Conservation (phyloP, 83 land plant genomes). For the Diphasiastrum complanatum region DNA sequence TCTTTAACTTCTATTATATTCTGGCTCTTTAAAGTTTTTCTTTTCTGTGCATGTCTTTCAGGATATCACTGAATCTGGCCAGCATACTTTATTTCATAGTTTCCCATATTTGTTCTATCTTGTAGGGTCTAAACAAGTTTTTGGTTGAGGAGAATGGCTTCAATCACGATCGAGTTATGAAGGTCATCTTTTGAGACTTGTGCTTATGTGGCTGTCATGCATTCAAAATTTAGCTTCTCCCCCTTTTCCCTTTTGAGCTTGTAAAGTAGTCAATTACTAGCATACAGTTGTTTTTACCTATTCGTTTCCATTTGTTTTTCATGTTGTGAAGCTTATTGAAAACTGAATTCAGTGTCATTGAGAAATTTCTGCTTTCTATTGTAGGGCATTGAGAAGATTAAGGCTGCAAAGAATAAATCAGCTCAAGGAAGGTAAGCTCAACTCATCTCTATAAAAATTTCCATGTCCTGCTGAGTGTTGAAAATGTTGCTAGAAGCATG, state of each 20-base stretch:
- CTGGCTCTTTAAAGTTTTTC: background rate
- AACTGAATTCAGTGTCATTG: slow-evolving; percentile 10
- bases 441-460: background rate
- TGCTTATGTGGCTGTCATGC: no score
- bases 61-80: background rate
- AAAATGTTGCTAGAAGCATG: background rate
- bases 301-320: background rate
- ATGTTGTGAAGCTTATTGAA: background rate
- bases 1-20: background rate
- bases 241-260: no score
- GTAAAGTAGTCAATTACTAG: no score
- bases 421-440: slow-evolving; percentile 64
- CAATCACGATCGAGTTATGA: slow-evolving; percentile 75
- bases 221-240: no score
- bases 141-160: slow-evolving; percentile 92
- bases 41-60: background rate
- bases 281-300: background rate
- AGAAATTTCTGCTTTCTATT: background rate
- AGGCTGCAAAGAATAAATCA: slow-evolving; percentile 75
- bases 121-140: slow-evolving; percentile 63
- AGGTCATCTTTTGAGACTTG: no score
- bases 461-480: background rate
- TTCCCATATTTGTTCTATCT: background rate
- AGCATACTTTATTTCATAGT: slow-evolving; percentile 1
- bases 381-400: slow-evolving; percentile 84